These are phyloP conservation scores for Blastobotrys illinoisensis DNA, from an alignment of 1,139 yeast species.

Conservation along the genomic window DNA sequence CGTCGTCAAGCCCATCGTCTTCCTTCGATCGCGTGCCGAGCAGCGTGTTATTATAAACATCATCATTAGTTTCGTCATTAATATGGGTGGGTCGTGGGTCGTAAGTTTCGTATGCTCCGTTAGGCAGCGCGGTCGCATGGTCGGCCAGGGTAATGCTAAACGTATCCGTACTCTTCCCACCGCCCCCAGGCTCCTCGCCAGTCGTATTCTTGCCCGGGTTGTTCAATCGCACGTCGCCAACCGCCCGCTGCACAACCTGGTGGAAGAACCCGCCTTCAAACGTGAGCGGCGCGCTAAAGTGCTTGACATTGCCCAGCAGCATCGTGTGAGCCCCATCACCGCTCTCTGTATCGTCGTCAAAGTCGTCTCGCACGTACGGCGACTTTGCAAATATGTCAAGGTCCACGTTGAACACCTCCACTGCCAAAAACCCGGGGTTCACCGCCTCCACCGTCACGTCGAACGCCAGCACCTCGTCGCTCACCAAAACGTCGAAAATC, in stretches of 20 bases:
- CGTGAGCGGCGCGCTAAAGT: constrained; percentile 64
- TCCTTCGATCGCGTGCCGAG: constrained; percentile 4
- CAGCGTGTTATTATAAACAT: neutral
- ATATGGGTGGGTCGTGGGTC: neutral
- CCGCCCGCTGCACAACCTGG: constrained; percentile 48
- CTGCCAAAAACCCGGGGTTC: constrained; percentile 79
- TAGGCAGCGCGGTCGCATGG: neutral
- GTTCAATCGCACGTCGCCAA: constrained; percentile 64
- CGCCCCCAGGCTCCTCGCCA: constrained; percentile 30
- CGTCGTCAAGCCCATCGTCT: constrained; percentile 23
- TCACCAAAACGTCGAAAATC: constrained; percentile 67
- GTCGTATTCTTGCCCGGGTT: constrained; percentile 71
- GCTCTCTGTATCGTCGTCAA: constrained; percentile 11
- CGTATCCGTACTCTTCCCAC: constrained; percentile 2
- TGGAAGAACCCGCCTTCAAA: constrained; percentile 78
- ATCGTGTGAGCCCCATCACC: constrained; percentile 47
- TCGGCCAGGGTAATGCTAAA: neutral
- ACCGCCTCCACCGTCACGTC: constrained; percentile 71
- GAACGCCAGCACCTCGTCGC: constrained; percentile 80
- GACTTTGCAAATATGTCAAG: constrained; percentile 86
- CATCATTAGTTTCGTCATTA: neutral
- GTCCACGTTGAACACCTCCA: constrained; percentile 61
- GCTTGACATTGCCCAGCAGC: constrained; percentile 62
- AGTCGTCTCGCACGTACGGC: constrained; percentile 39
- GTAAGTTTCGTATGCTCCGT: neutral